phyloP scores from a whole-genome alignment of 805 yeast genomes.

The Zygoascus bituminiphila region DNA sequence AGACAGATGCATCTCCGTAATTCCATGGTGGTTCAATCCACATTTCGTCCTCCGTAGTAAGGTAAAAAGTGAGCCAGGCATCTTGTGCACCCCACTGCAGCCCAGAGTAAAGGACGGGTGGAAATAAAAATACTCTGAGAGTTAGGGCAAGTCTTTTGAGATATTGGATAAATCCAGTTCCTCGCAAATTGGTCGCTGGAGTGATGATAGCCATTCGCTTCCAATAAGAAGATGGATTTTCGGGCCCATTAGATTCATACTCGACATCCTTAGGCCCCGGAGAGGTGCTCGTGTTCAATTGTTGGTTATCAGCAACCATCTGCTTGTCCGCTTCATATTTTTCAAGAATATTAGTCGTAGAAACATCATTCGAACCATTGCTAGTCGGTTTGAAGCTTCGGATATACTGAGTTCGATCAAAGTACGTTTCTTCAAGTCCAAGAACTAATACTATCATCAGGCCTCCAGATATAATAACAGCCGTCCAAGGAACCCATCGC shows the following conservation, averaged over 20 bases:
- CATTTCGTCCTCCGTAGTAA: constrained; percentile 62
- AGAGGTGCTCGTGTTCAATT: not conserved
- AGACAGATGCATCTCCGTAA: constrained; percentile 58
- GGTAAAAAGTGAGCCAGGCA: constrained; percentile 64
- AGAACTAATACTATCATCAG: constrained; percentile 46
- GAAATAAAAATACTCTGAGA: constrained; percentile 32
- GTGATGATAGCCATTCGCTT: constrained; percentile 23
- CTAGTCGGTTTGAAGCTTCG: not conserved
- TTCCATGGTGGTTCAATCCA: constrained; percentile 61
- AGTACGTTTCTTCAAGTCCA: constrained; percentile 61
- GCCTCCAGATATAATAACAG: constrained; percentile 55
- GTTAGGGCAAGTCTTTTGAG: constrained; percentile 41
- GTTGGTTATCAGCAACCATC: not conserved
- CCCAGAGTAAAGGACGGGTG: constrained; percentile 53
- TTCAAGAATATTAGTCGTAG: not conserved
- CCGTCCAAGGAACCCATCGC: constrained; percentile 70
- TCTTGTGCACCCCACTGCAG: constrained; percentile 77
- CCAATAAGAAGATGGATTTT: constrained; percentile 2
- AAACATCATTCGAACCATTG: not conserved
- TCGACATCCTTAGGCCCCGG: not conserved
- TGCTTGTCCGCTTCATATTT: too few species aligned
- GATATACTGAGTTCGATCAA: constrained; percentile 25
- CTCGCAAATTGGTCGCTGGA: constrained; percentile 46
- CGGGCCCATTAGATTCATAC: not conserved
- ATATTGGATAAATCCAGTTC: constrained; percentile 62